A percentile compares a stretch with the other conserved stretches of the same genome.
phyloP scores from a whole-genome alignment of 2,329 filamentous ascomycete species.

The Xylariales sp. region DNA sequence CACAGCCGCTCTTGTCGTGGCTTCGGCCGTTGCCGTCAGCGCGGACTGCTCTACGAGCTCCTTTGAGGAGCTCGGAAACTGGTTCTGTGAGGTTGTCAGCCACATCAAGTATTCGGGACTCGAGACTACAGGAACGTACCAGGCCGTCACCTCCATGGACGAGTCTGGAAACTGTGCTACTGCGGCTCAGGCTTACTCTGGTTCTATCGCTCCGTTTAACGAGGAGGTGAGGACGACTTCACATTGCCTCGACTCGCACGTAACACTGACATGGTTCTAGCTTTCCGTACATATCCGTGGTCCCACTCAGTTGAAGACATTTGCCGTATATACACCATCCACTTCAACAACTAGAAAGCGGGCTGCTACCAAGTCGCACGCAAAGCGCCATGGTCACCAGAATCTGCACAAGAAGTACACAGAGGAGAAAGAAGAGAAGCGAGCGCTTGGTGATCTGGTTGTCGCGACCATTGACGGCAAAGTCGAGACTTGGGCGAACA shows the following conservation, averaged over 20 bases:
- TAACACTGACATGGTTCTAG: constrained; percentile 33
- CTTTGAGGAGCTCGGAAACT: constrained; percentile 49
- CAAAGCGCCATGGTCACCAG: constrained; percentile 44
- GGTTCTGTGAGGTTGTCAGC: constrained; percentile 60
- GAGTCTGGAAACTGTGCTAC: constrained; percentile 49
- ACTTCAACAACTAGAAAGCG: constrained; percentile 38
- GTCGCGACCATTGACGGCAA: constrained; percentile 55
- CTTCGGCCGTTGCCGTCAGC: constrained; percentile 10
- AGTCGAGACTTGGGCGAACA: constrained; percentile 54
- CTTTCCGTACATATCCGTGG: constrained; percentile 70
- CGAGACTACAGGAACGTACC: constrained; percentile 56
- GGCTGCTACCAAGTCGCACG: constrained; percentile 23
- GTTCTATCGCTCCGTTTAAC: constrained; percentile 61
- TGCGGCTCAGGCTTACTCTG: constrained; percentile 48
- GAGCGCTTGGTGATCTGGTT: constrained; percentile 41
- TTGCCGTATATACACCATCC: constrained; percentile 63
- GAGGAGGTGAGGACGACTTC: constrained; percentile 55
- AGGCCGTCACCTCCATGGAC: constrained; percentile 59
- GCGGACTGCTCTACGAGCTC: constrained; percentile 12
- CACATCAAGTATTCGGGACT: constrained; percentile 65
- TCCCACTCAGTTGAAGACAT: constrained; percentile 60
- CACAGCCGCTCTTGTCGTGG: constrained; percentile 9
- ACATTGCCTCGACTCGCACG: not conserved
- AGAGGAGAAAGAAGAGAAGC: constrained; percentile 34
- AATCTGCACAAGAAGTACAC: constrained; percentile 44